Percentiles rank a stretch among this genome's conserved stretches.
Conservation (phyloP, 164 flowering plant genomes). For the Tinospora cordifolia region DNA sequence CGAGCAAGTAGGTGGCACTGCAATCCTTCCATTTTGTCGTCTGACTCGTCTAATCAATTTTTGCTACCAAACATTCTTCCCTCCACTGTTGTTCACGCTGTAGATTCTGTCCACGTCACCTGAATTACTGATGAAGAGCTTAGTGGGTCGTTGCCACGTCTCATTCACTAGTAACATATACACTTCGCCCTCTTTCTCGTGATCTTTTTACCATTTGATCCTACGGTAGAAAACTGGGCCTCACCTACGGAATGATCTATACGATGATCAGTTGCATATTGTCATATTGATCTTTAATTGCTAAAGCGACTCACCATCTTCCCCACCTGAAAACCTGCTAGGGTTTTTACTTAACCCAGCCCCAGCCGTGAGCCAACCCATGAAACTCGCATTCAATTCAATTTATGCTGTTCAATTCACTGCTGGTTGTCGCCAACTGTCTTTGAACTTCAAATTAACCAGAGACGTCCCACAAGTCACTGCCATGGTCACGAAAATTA, state of each 20-base stretch:
- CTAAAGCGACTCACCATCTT: constrained; percentile 1
- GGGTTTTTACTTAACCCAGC: neutral
- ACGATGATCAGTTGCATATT: neutral
- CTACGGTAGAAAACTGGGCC: no score
- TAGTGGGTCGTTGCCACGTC: no score
- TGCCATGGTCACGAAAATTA: neutral
- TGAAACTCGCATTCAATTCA: neutral
- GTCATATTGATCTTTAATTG: neutral
- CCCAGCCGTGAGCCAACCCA: neutral
- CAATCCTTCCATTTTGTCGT: neutral
- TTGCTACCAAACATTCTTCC: no score
- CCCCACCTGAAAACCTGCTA: neutral
- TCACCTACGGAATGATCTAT: neutral
- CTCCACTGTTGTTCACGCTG: no score
- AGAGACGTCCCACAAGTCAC: neutral
- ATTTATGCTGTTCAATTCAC: neutral
- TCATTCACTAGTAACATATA: no score
- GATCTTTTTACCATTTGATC: no score
- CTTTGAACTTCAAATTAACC: neutral
- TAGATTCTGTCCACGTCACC: no score
- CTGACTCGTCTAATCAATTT: neutral
- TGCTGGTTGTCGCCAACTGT: neutral
- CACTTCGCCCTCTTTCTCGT: no score
- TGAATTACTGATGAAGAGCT: no score
- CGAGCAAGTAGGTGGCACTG: no score